Base-by-base conservation (phyloP, 108 stramenopile genomes). In the Tribonema minus region DNA sequence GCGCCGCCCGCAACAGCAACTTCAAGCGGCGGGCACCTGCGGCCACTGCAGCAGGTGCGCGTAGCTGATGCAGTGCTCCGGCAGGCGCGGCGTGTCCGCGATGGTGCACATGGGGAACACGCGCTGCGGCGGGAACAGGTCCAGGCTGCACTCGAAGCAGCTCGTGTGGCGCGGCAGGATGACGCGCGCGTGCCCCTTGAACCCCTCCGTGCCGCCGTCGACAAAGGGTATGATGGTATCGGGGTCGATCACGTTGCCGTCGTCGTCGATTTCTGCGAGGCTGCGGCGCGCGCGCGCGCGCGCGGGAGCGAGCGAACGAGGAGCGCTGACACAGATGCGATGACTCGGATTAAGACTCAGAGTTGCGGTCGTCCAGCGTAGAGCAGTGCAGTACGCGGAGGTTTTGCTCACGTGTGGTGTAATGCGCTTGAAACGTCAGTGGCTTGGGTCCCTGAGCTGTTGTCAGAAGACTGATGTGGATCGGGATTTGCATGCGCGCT, bases 141-240 rank as follows among this genome's bases (percentile, higher is more conserved):
- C 94, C 26, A 99, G 82, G 36, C 89, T 87, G 80, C 99, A 99
- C 85, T 98, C 97, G 84, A 99, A 99, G 88, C 99, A 99, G 32
- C 90, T 87, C 0, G 97, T 99, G 76, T 96, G 87, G 9, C 92
- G 84, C 4, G 99, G 99, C 33, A 99, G 67, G 58, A 99, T 98
- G 37, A 99, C 90, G 68, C 99, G 90, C 4, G 94, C 91, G 82
- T 99, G 97, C 36, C 99, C 99, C n/a, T 90, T 86, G 82, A 99
- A 97, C 9, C 94, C 99, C 86, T 99, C 99, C 23, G 99, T 98
- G 58, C 99, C 99, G 3, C 99, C 99, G 72, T 99, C 99, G 41
- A 99, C 90, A 63, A 98, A 87, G 25, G 99, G 99, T 64, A 99
- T 92, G 70, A 99, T 94, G 0, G 91, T 91, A 65, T 86, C 46